phyloP scores from a whole-genome alignment of 306 rosid species.

The Sicyos baderoa region DNA sequence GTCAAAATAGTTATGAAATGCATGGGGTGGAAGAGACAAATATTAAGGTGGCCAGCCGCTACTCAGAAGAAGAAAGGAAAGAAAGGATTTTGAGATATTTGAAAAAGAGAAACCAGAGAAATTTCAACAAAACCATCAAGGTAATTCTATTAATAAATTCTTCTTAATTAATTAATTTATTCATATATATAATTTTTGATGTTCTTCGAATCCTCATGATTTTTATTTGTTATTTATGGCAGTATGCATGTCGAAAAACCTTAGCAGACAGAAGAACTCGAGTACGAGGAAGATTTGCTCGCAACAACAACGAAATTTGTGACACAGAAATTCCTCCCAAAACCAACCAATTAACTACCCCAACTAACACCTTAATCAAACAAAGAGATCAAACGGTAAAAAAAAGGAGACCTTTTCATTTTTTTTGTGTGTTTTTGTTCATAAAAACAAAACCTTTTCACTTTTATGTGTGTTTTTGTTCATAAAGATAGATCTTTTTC shows the following conservation, averaged over 20 bases:
- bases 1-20: conserved; percentile 13
- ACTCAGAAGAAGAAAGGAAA: conserved; percentile 19
- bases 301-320: conserved; percentile 58
- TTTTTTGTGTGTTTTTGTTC: no score
- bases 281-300: conserved; percentile 94
- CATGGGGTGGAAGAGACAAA: conserved; percentile 41
- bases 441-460: no score
- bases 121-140: conserved; percentile 30
- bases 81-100: conserved; percentile 12
- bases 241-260: conserved; percentile 98
- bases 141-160: not conserved
- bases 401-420: no score
- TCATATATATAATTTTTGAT: no score
- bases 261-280: conserved; percentile 85
- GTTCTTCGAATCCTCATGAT: not conserved
- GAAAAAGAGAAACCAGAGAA: conserved; percentile 16
- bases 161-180: no score
- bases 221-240: not conserved
- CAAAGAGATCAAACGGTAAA: conserved; percentile 17
- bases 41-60: conserved; percentile 41
- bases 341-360: not conserved
- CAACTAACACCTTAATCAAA: not conserved
- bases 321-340: conserved; percentile 29
- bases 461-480: no score
- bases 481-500: not conserved